Conservation (phyloP, 768 basidiomycete genomes). For the Termitomyces sp. region DNA sequence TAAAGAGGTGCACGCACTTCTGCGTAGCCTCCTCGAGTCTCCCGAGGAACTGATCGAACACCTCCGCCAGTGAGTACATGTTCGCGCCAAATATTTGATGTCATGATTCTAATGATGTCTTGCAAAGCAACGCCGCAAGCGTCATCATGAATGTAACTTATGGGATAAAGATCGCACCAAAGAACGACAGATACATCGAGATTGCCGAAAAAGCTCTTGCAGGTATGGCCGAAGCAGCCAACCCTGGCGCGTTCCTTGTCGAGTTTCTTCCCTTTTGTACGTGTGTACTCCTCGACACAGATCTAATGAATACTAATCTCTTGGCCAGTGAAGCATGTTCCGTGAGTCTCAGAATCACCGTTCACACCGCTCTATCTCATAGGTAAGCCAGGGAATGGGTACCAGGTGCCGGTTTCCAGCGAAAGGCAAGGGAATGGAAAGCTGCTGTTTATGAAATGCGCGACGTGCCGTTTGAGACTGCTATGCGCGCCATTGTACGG, state of each 20-base stretch:
- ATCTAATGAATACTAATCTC: background rate
- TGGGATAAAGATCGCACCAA: conserved; percentile 38
- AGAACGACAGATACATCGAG: conserved; percentile 40
- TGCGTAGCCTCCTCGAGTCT: conserved; percentile 36
- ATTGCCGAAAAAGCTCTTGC: conserved; percentile 48
- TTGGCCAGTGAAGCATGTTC: conserved; percentile 42
- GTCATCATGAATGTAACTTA: conserved; percentile 50
- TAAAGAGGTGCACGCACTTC: conserved; percentile 38
- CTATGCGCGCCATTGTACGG: conserved; percentile 32
- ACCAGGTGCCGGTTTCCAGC: conserved; percentile 45
- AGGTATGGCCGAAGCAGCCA: conserved; percentile 43
- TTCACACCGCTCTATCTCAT: background rate
- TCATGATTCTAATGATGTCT: background rate
- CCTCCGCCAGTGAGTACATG: conserved; percentile 43
- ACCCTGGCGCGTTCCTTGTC: conserved; percentile 50
- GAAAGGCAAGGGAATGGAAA: conserved; percentile 45
- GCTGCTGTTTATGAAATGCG: conserved; percentile 42
- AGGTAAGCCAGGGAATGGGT: conserved; percentile 34
- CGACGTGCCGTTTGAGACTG: conserved; percentile 34
- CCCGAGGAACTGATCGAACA: conserved; percentile 41
- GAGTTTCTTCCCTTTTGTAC: conserved; percentile 38
- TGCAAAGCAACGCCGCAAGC: conserved; percentile 39
- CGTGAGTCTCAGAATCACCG: conserved; percentile 20
- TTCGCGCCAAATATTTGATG: background rate
- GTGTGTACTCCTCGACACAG: background rate